phyloP scores from a whole-genome alignment of 768 basidiomycete genomes.

The Sporobolomyces phaffii region DNA sequence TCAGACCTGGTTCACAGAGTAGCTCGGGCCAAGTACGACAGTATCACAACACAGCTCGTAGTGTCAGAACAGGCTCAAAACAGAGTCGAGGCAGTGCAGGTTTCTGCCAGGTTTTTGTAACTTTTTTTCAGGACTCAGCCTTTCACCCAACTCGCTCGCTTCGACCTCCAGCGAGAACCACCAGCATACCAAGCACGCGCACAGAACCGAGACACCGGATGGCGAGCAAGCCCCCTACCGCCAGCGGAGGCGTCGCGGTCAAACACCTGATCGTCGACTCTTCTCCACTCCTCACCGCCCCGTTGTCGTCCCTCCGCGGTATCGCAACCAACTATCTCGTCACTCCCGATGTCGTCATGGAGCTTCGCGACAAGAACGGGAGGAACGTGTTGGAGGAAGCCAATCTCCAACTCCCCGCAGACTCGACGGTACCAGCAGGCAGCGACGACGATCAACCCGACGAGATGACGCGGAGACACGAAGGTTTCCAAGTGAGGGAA shows the following conservation, averaged over 20 bases:
- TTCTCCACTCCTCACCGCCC: conserved; percentile 27
- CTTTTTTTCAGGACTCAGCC: neutral
- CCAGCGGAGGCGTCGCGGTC: neutral
- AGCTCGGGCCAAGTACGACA: too few species aligned
- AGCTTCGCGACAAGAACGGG: conserved; percentile 81
- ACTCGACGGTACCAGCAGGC: neutral
- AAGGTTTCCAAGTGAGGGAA: conserved; percentile 42
- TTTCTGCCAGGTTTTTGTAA: too few species aligned
- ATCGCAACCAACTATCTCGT: conserved; percentile 79
- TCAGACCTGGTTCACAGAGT: too few species aligned
- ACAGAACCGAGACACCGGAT: neutral
- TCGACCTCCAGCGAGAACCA: neutral
- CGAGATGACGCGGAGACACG: conserved; percentile 12
- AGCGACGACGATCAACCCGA: neutral
- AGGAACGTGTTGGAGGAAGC: conserved; percentile 68
- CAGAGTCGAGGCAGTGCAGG: too few species aligned
- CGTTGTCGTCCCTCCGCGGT: conserved; percentile 64
- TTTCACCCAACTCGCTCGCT: too few species aligned
- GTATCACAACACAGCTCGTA: too few species aligned
- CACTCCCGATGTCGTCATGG: conserved; percentile 80
- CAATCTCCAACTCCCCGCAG: conserved; percentile 56
- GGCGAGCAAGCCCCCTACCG: neutral
- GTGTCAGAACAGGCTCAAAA: too few species aligned
- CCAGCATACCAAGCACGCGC: neutral
- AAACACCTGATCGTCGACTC: conserved; percentile 45